Base-by-base conservation (phyloP, 345 rosid genomes). In the Reutealis trisperma region DNA sequence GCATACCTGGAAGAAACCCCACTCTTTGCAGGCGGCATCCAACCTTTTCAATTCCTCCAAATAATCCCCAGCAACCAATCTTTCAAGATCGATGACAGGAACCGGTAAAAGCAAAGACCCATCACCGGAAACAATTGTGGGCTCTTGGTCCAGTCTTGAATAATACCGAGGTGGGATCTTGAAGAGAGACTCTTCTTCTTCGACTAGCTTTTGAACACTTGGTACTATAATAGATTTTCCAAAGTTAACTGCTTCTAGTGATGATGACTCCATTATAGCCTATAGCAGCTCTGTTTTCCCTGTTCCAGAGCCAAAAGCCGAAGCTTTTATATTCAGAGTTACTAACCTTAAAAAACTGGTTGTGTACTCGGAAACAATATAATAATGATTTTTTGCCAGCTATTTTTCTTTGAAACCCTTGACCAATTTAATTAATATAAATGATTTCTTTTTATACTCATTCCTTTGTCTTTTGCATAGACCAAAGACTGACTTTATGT, bases 171-270 rank as follows among this genome's bases (percentile, higher is more conserved):
- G 78, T 61, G 92, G 89, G 86, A 89, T 71, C 51, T 63, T 67
- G 57, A n/a, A 14, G 54, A 78, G 62, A 70, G 75, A 72, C 32
- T 75, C 66, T 65, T 72, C 2, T 34, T 75, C 66, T 65, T 72
- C 3, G 85, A 88, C 83, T 84, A 77, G 75, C 91, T 92, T 92
- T 89, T 79, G 88, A 79, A 87, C 90, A 37, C 88, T 85, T 0
- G 90, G 90, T 16, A 85, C 88, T 34, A 84, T 72, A 21, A 89
- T 34, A 12, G 89, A 89, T 72, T 71, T 83, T 9, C 92, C 92
- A 21, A 87, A 84, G 84, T 76, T 84, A 1, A 84, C 81, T 25
- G 67, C 25, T 41, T 92, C 94, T 84, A 87, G 78, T 85, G 72
- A 63, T 25, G 77, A 64, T 54, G 77, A 64, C 49, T 32, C 75